Conservation (phyloP, 495 filamentous ascomycete species). For the Xylaria intraflava region DNA sequence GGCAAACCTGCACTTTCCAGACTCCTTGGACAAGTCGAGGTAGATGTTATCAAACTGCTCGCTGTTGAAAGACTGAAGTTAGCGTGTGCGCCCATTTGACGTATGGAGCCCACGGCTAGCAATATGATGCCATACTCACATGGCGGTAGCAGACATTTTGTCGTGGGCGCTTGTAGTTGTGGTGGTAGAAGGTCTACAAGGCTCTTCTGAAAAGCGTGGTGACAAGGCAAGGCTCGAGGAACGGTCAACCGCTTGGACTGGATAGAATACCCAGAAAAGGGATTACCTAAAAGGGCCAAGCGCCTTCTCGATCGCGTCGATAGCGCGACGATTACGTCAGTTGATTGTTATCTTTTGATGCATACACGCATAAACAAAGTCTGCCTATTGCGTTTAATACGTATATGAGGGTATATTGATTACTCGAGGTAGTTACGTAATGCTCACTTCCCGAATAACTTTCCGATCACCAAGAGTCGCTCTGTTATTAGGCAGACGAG, state of each 20-base stretch:
- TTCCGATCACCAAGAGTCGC: too few species aligned
- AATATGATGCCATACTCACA: slow-evolving; percentile 10
- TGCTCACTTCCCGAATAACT: too few species aligned
- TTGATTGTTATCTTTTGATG: too few species aligned
- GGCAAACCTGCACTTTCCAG: slow-evolving; percentile 87
- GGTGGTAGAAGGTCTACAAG: slow-evolving; percentile 1
- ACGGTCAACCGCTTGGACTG: neutral
- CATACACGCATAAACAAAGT: too few species aligned
- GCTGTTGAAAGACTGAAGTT: slow-evolving; percentile 20
- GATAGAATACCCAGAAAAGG: neutral
- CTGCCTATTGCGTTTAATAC: too few species aligned
- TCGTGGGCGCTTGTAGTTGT: neutral
- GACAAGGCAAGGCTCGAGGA: neutral
- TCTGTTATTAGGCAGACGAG: too few species aligned
- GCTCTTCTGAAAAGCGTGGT: neutral
- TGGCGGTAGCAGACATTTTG: slow-evolving; percentile 13
- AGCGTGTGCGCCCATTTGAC: neutral
- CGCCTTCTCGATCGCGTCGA: too few species aligned
- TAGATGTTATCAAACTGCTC: slow-evolving; percentile 97
- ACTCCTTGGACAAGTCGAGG: slow-evolving; percentile 83
- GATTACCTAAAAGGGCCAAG: too few species aligned
- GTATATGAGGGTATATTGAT: too few species aligned
- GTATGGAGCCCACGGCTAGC: neutral
- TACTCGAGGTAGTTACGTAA: too few species aligned
- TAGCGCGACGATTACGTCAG: too few species aligned